phyloP scores from a whole-genome alignment of 108 stramenopile species.

The Cyclotella kingstonii region DNA sequence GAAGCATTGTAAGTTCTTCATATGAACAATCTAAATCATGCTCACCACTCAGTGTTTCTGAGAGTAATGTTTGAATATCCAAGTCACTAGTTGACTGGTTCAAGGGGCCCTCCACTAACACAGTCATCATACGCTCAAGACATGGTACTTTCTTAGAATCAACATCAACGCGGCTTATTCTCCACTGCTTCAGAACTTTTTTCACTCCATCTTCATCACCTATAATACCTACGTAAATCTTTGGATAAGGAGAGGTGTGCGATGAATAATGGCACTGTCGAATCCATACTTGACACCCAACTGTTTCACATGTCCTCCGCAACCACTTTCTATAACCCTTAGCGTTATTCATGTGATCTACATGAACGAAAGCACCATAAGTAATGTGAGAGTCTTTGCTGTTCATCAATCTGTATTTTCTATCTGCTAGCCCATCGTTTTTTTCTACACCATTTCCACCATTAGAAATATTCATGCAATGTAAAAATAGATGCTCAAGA shows the following conservation, averaged over 20 bases:
- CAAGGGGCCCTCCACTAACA: conserved; percentile 50
- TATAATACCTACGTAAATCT: conserved; percentile 54
- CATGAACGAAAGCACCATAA: conserved; percentile 61
- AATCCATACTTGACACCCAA: conserved; percentile 32
- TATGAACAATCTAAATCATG: conserved; percentile 2
- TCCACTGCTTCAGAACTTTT: conserved; percentile 70
- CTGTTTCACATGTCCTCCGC: conserved; percentile 40
- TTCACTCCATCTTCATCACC: conserved; percentile 35
- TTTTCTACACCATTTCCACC: conserved; percentile 20
- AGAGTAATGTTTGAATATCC: not conserved
- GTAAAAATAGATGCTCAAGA: conserved; percentile 63
- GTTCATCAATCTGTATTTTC: too few species aligned
- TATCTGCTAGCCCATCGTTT: not conserved
- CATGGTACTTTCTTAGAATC: conserved; percentile 71
- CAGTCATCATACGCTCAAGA: conserved; percentile 67
- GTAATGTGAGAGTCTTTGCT: not conserved
- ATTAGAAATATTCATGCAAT: conserved; percentile 64
- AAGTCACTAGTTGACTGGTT: not conserved
- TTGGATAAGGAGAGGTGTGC: conserved; percentile 19
- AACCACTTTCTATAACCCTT: conserved; percentile 77
- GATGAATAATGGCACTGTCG: conserved; percentile 18
- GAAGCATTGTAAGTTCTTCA: not conserved
- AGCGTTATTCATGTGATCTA: conserved; percentile 80
- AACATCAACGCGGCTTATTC: conserved; percentile 71
- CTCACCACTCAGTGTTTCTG: not conserved